Evolutionary conservation across 139 green algal species (phyloP).

Genomic region (Pseudopediastrum boryanum): DNA sequence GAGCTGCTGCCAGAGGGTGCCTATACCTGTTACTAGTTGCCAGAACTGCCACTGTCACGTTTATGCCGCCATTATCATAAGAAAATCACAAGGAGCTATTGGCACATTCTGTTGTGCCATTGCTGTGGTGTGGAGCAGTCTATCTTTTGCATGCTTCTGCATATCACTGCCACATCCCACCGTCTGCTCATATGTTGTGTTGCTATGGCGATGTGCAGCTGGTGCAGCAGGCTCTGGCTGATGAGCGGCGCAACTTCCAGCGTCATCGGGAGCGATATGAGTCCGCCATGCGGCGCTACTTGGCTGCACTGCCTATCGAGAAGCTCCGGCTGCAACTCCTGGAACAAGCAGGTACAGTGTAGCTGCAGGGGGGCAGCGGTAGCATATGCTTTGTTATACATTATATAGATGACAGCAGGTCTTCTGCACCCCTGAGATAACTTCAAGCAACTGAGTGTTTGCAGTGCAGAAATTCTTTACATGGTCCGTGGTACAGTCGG

Average conservation of each 20-base stretch:
- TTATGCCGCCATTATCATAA: background rate
- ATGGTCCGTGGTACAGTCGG: too few species aligned
- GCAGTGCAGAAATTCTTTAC: background rate
- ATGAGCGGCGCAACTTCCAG: background rate
- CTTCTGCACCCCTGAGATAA: background rate
- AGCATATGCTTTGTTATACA: background rate
- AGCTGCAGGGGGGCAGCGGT: background rate
- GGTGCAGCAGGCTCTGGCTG: background rate
- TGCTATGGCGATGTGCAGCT: too few species aligned
- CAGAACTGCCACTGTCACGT: too few species aligned
- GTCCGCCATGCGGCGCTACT: background rate
- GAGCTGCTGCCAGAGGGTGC: too few species aligned
- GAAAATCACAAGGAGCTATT: background rate
- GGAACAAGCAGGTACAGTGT: conserved; percentile 7
- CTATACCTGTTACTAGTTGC: too few species aligned
- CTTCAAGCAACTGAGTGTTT: background rate
- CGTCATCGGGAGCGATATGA: conserved; percentile 4
- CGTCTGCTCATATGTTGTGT: too few species aligned
- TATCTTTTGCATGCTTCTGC: too few species aligned
- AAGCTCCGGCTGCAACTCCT: background rate
- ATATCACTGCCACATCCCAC: too few species aligned
- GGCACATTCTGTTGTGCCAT: background rate
- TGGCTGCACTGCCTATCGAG: background rate
- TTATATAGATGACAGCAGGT: background rate
- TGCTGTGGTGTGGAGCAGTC: too few species aligned